A percentile compares a stretch with the other conserved stretches of the same genome.
phyloP scores from a whole-genome alignment of 1,139 yeast genomes.

The Lodderomyces metapsilosis region DNA sequence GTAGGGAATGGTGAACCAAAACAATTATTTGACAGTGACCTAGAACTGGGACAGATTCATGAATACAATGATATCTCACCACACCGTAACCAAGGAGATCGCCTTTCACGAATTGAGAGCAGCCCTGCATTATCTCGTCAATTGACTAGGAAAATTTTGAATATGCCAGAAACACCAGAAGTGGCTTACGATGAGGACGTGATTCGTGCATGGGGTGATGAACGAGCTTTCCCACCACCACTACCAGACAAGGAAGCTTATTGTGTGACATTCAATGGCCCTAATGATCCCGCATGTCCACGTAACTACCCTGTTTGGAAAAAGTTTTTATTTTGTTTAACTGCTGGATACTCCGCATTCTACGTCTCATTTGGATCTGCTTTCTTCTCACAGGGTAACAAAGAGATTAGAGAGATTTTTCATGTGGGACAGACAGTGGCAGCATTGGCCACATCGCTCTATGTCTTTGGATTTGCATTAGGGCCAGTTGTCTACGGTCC shows the following conservation, averaged over 20 bases:
- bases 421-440: constrained; percentile 34
- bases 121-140: constrained; percentile 25
- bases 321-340: constrained; percentile 20
- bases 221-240: constrained; percentile 34
- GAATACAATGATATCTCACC: not conserved
- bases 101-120: constrained; percentile 26
- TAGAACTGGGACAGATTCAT: not conserved
- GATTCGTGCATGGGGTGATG: constrained; percentile 47
- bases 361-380: constrained; percentile 50
- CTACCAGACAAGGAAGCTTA: constrained; percentile 35
- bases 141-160: constrained; percentile 31
- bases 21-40: not conserved
- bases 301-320: constrained; percentile 41
- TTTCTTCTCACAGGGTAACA: constrained; percentile 31
- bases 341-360: constrained; percentile 21
- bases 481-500: constrained; percentile 47
- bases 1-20: not conserved
- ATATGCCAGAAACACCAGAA: constrained; percentile 27
- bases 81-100: constrained; percentile 19
- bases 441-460: constrained; percentile 39
- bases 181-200: constrained; percentile 25
- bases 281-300: constrained; percentile 50
- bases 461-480: constrained; percentile 44
- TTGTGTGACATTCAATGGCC: constrained; percentile 45
- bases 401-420: constrained; percentile 22